Percentiles rank a stretch among this genome's conserved stretches.
These are phyloP conservation scores for Calonectria fujianensis DNA, from an alignment of 2,329 filamentous ascomycete species.

Conservation along the genomic window DNA sequence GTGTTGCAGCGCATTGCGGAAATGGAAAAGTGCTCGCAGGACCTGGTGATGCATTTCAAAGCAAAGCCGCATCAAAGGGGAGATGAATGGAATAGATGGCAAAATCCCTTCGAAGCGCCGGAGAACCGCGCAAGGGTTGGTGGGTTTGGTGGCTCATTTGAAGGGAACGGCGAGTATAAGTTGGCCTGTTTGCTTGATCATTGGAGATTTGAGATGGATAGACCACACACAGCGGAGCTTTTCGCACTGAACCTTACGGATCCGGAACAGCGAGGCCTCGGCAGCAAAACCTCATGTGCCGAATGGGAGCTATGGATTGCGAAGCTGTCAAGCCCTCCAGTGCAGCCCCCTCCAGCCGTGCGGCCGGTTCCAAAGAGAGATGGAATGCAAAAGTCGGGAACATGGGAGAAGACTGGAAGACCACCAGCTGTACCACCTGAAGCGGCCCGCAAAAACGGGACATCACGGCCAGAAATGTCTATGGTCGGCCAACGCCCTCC, in stretches of 20 bases:
- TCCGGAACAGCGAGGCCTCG: not conserved
- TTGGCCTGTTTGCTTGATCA: not conserved
- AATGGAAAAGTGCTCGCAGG: not conserved
- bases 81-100: not conserved
- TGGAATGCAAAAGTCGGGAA: not conserved
- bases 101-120: not conserved
- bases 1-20: not conserved
- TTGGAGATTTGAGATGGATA: conserved; percentile 7
- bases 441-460: not conserved
- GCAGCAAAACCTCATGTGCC: not conserved
- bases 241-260: not conserved
- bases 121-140: conserved; percentile 1
- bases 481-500: not conserved
- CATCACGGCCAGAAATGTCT: not conserved
- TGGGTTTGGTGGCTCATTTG: conserved; percentile 6
- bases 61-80: not conserved
- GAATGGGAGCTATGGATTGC: conserved; percentile 4
- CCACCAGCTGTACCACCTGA: not conserved
- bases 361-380: not conserved
- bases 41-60: not conserved
- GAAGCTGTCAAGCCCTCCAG: not conserved
- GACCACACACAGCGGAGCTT: not conserved
- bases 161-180: not conserved
- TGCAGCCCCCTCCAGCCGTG: not conserved
- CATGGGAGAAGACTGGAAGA: not conserved